Evolutionary conservation across 352 stramenopile species (phyloP).

Genomic region (Lagenidium sp.): DNA sequence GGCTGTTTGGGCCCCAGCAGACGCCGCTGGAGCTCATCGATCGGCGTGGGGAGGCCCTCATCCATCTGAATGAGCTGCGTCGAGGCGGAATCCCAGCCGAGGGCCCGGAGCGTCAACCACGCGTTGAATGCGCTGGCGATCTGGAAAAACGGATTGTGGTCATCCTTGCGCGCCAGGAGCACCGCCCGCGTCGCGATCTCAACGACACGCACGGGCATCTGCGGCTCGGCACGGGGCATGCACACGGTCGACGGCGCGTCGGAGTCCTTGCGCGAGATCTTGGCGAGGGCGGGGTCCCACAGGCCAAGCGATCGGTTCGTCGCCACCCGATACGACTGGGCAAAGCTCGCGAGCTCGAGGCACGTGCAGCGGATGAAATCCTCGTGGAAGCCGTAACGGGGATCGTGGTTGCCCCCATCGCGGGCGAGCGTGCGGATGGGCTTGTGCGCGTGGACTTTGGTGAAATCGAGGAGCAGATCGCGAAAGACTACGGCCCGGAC

Average conservation of each 20-base stretch:
- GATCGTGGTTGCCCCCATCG: conserved; percentile 25
- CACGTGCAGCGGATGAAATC: conserved; percentile 11
- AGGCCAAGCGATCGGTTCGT: not conserved
- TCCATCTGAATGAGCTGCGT: conserved; percentile 10
- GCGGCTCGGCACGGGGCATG: no score
- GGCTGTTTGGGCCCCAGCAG: conserved; percentile 3
- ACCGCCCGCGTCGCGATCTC: conserved; percentile 5
- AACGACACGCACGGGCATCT: not conserved
- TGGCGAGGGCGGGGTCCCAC: not conserved
- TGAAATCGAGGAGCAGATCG: conserved; percentile 21
- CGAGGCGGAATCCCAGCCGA: conserved; percentile 1
- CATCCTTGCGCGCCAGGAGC: conserved; percentile 12
- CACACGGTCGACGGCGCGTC: not conserved
- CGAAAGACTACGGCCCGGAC: conserved; percentile 22
- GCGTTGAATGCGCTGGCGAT: conserved; percentile 10
- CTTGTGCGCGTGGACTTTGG: conserved; percentile 16
- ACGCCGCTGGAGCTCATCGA: conserved; percentile 7
- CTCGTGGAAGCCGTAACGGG: conserved; percentile 10
- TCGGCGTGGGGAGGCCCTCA: conserved; percentile 3
- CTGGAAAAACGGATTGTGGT: conserved; percentile 22
- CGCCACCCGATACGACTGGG: not conserved
- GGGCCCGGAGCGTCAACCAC: conserved; percentile 11
- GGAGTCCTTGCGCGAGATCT: not conserved
- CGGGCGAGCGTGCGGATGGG: conserved; percentile 17
- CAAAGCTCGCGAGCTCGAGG: conserved; percentile 3